Conservation (phyloP, 163 green algal species). For the Chlorella variabilis region DNA sequence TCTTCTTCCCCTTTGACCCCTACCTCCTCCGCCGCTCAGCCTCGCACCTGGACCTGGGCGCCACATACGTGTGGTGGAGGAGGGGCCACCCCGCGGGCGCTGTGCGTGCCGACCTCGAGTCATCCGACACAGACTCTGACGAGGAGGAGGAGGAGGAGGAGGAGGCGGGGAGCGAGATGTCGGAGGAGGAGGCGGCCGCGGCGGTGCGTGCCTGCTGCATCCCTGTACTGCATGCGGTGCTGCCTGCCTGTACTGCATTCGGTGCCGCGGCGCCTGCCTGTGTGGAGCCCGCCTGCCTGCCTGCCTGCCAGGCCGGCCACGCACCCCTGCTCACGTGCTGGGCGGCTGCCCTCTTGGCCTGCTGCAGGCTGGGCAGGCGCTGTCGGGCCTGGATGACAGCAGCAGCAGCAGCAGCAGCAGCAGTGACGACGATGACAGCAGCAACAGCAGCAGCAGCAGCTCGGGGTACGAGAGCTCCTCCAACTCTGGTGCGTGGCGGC, state of each 20-base stretch:
- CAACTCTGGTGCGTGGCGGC: not conserved
- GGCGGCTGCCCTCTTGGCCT: no score
- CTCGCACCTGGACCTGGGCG: constrained; percentile 59
- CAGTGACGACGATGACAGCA: constrained; percentile 2
- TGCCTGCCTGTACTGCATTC: not conserved
- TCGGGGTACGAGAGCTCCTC: constrained; percentile 17
- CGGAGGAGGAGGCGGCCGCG: not conserved
- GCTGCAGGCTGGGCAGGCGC: not conserved
- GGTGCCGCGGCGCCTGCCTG: not conserved
- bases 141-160: constrained; percentile 15
- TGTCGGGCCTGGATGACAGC: constrained; percentile 8
- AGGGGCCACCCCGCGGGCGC: constrained; percentile 46
- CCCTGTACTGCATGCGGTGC: not conserved
- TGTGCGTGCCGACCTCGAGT: constrained; percentile 26
- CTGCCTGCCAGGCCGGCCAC: not conserved
- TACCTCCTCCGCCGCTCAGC: constrained; percentile 88
- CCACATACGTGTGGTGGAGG: constrained; percentile 44
- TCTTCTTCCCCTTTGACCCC: constrained; percentile 96
- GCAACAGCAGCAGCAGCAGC: not conserved
- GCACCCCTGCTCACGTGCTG: not conserved
- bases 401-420: constrained; percentile 7
- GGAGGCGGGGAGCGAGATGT: not conserved
- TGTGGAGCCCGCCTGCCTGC: not conserved
- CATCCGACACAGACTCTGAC: not conserved
- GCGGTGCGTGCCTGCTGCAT: constrained; percentile 2